Evolutionary conservation across 2,329 filamentous ascomycete species (phyloP).

Genomic region (Huntiella abstrusa): DNA sequence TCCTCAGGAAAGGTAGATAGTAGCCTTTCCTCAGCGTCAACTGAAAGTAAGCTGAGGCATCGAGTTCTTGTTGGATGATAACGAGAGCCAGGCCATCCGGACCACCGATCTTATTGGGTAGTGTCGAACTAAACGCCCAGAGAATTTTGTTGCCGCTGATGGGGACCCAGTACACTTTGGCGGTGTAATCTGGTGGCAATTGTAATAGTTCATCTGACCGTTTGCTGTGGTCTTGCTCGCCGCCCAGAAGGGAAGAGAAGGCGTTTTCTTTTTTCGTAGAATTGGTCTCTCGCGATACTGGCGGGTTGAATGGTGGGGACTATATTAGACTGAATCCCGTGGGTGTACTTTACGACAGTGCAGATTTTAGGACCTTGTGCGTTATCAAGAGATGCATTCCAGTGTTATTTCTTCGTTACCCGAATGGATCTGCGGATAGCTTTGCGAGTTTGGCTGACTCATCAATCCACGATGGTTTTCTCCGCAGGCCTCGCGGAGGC

Average conservation of each 20-base stretch:
- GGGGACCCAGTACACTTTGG: background rate
- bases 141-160: background rate
- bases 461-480: too few relatives aligned
- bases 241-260: background rate
- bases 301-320: background rate
- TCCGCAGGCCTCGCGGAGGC: too few relatives aligned
- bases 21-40: too few relatives aligned
- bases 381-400: too few relatives aligned
- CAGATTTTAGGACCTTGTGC: background rate
- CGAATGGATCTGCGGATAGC: too few relatives aligned
- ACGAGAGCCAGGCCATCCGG: background rate
- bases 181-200: too few relatives aligned
- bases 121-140: background rate
- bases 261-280: background rate
- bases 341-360: background rate
- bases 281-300: too few relatives aligned
- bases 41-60: too few relatives aligned
- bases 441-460: too few relatives aligned
- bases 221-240: background rate
- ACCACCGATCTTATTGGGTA: background rate
- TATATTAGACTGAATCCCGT: background rate
- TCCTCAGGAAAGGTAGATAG: background rate
- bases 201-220: background rate
- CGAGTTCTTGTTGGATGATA: background rate
- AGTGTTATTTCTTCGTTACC: too few relatives aligned